Base-by-base conservation (phyloP, 2,329 filamentous ascomycete species). In the Ceratocystis alfenasii region DNA sequence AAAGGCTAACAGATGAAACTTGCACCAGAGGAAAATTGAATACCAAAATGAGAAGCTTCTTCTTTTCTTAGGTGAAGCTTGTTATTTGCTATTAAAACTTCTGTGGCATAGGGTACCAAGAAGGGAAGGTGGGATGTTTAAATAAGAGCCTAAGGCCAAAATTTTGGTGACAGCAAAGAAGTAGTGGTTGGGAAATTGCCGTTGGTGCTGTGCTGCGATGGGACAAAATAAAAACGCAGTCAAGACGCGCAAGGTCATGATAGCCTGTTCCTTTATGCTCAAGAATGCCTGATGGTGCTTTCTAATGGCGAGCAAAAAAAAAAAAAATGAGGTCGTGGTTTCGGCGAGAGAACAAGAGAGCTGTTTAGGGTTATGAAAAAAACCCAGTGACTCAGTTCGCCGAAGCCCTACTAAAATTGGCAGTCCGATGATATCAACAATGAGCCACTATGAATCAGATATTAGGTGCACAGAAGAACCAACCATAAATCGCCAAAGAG, bases 371-470 rank as follows among this genome's bases (percentile, higher is more conserved):
- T 67, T 65, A 46, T 6, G 4, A 4, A 12, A 36, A 36, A 17
- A 48, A 63, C 59, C 66, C 63, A 57, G 60, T 67, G 66, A 67
- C 57, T 67, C 66, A 67, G 65, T 48, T 41, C 10, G 10, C 41
- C n/a, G 28, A 55, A n/a, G 15, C n/a, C 10, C 4, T 12, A 59
- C 48, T 36, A 45, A 12, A 63, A 22, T 22, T 3, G 36, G 36
- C 36, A 41, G 12, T 15, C 36, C 12, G 36, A 15, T 5, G 12
- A 12, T 15, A 41, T 41, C 36, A 41, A 5, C 36, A 3, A 63
- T 63, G 25, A 63, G 62, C 44, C 12, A 48, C 1, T 3, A 30
- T 46, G 22, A 63, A 41, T 41, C 12, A 63, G 25, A 53, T 53
- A 3, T 15, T 15, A 2, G 3, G 17, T 28, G 20, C 10, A 20